Conservation (phyloP, 495 filamentous ascomycete species). For the Beverwykella pulmonaria region DNA sequence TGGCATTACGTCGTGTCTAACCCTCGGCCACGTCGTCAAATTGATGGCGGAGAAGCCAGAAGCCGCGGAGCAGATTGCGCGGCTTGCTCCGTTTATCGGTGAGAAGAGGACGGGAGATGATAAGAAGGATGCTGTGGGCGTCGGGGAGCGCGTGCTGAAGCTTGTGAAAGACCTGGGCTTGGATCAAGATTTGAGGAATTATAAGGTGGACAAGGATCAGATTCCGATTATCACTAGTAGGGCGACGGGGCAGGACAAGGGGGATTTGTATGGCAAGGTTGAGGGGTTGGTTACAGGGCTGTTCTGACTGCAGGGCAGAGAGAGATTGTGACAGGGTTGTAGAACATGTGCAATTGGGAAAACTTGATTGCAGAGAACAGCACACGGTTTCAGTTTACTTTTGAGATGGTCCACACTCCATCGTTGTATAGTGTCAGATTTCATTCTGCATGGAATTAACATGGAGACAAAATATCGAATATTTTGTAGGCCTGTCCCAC, state of each 20-base stretch:
- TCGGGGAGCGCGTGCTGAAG: slow-evolving; percentile 45
- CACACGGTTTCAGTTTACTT: no score
- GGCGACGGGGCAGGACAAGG: slow-evolving; percentile 43
- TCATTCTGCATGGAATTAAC: no score
- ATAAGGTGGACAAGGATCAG: slow-evolving; percentile 45
- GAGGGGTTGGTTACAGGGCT: slow-evolving; percentile 43
- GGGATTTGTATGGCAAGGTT: slow-evolving; percentile 44
- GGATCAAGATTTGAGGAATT: slow-evolving; percentile 43
- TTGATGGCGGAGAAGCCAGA: slow-evolving; percentile 47
- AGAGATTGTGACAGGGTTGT: no score
- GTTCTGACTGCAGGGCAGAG: slow-evolving; percentile 26
- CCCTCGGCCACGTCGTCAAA: slow-evolving; percentile 51
- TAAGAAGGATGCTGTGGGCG: slow-evolving; percentile 41
- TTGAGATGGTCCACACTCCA: no score
- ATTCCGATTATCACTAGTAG: slow-evolving; percentile 42
- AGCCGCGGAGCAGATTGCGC: slow-evolving; percentile 51
- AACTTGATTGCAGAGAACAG: no score
- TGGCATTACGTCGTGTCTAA: slow-evolving; percentile 54
- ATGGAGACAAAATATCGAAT: no score
- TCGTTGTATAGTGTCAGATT: no score
- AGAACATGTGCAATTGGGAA: no score
- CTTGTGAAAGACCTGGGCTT: slow-evolving; percentile 45
- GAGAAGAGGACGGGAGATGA: slow-evolving; percentile 44
- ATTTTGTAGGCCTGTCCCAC: no score
- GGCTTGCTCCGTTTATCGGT: slow-evolving; percentile 48